Evolutionary conservation across 352 stramenopile genomes (phyloP), one percentile per base, ranked within the genome.

Genomic region (Phytopythium litorale): DNA sequence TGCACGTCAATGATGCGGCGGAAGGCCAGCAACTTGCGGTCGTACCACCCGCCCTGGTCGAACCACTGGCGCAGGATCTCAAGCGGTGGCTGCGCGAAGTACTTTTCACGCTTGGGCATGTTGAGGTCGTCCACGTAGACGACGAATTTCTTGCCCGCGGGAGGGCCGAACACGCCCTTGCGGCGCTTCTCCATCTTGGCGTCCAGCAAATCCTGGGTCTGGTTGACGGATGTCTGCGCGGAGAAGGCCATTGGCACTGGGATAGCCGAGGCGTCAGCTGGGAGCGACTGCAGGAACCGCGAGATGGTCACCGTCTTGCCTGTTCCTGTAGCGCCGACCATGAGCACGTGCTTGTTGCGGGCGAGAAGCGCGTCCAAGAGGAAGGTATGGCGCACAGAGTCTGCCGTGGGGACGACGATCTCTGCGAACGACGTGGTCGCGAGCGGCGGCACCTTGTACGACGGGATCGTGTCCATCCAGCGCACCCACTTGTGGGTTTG

Each of bases 101-200:
- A 98, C 56, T 96, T 87, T 61, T 98, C 94, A 38, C 91, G 85
- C 64, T 97, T 97, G 1, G 94, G 94, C 95, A 98, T 98, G 69
- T 98, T 98, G 9, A 98, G 67, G 62, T 98, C 95, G 68, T 98
- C 95, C 16, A 98, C 83, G 64, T 98, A 97, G 33, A 98, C 82
- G 56, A 98, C 89, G 42, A 93, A 97, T 46, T 85, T 85, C 71
- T 98, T 98, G 8, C 95, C 94, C 4, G 89, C 87, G 0, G 90
- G 80, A 0, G 94, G 94, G 9, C 94, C 94, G 53, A 93, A 98
- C 3, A 98, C 91, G 6, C 96, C 92, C 59, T 98, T 98, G 4
- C 92, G 75, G 3, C 94, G 82, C 67, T 98, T 98, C 58, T 98
- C 93, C 71, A 97, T 92, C 72, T 98, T 98, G 12, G 78, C 86